Base-by-base conservation (phyloP, 2,329 filamentous ascomycete species). In the Xylaria sp. region DNA sequence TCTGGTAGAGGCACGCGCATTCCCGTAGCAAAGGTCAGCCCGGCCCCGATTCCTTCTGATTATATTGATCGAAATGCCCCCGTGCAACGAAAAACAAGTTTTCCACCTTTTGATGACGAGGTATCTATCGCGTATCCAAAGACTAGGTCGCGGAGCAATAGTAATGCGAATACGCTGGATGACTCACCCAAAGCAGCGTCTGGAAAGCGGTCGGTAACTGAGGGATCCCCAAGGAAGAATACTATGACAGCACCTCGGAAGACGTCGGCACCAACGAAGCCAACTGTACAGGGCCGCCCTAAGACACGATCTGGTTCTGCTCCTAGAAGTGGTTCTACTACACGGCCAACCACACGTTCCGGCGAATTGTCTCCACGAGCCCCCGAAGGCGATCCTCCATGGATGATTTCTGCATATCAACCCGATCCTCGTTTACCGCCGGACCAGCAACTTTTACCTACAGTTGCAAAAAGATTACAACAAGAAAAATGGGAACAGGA, bases 401-500 rank as follows among this genome's bases (percentile, higher is more conserved):
- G 95, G 95, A 86, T 98, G 78, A 87, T 95, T 47, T 92, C 91
- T 21, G 92, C 96, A 78, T 99, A 97, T 78, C 96, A 96, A 73
- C 95, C 95, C 0, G 95, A 99, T 74, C 95, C 95, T 31, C 89
- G 93, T 64, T 82, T 99, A 35, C 95, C 95, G 5, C 95, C 93
- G 0, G 95, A 99, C 65, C 92, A 99, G 76, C 95, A 99, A 74
- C 88, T 99, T 56, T 87, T 99, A 11, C 95, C 95, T 0, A 98
- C 95, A 0, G 93, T 98, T 66, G 95, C 95, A 12, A 92, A 90
- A 72, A 86, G 92, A 59, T 84, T 98, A 76, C 92, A 95, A 76
- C 94, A 97, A 79, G 93, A 97, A 76, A 92, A 94, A 76, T 97
- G 93, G 94, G 93, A 96, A 77, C 91, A 89, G 70, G 92, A 97